Percentiles rank a stretch among this genome's conserved stretches.
Conservation (phyloP, 2,329 filamentous ascomycete genomes). For the Escovopsis sp. region DNA sequence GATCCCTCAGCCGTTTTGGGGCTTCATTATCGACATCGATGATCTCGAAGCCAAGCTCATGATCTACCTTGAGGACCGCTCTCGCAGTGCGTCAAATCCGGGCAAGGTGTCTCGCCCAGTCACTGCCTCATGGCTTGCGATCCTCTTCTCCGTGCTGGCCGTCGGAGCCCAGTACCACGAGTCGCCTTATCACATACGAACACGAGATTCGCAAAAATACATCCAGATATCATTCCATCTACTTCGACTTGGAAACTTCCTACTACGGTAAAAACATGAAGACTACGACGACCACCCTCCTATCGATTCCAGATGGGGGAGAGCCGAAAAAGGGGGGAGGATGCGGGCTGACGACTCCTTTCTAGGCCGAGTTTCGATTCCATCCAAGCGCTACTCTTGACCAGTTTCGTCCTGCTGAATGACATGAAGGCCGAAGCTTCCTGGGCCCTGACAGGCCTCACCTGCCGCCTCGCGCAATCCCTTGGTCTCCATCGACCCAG, state of each 20-base stretch:
- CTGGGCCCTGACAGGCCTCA: constrained; percentile 49
- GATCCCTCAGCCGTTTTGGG: constrained; percentile 53
- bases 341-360: constrained; percentile 3
- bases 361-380: constrained; percentile 47
- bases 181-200: constrained; percentile 46
- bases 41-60: constrained; percentile 50
- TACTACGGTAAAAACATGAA: constrained; percentile 31
- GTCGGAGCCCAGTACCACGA: constrained; percentile 54
- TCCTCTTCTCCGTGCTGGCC: constrained; percentile 49
- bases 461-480: constrained; percentile 50
- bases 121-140: constrained; percentile 51
- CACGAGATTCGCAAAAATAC: constrained; percentile 44
- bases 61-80: constrained; percentile 49
- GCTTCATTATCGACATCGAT: constrained; percentile 51
- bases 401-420: constrained; percentile 48
- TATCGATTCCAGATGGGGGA: not conserved
- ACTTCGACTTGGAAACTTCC: constrained; percentile 46
- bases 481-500: constrained; percentile 42
- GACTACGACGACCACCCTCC: constrained; percentile 1
- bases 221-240: constrained; percentile 53
- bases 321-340: not conserved
- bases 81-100: constrained; percentile 35
- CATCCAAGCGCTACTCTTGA: constrained; percentile 48
- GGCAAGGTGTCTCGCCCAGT: constrained; percentile 34
- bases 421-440: constrained; percentile 58